Evolutionary conservation across 2,329 filamentous ascomycete species (phyloP), one percentile per base, ranked within the genome.

Genomic region (Apiospora saccharicola): DNA sequence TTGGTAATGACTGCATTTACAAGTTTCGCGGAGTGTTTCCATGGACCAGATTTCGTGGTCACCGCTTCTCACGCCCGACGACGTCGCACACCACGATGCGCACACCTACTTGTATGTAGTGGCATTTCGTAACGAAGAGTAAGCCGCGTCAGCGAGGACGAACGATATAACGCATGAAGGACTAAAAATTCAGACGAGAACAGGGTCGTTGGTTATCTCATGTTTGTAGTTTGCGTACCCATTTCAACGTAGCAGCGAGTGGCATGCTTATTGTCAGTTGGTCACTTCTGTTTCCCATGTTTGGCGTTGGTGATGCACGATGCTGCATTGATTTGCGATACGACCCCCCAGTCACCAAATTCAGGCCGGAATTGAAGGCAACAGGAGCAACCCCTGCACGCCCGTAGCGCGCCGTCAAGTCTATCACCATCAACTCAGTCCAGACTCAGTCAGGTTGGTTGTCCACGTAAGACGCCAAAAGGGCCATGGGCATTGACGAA

Each of bases 381-480:
- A 30, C 26, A 30, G 26, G 26, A 30, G 26, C 4, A 30, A 30
- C 26, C 24, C 51, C 26, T 34, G 26, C 51, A 30, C 14, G 51
- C 51, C 51, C 51, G 51, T 14, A 53, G 51, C 26, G 6, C 24
- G 53, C 57, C 30, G 19, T 13, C 57, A n/a, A 22, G 57, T 13
- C 4, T 34, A 16, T 41, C 30, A 41, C 3, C 57, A 41, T 12
- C 46, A 37, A 6, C 2, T 8, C n/a, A 12, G 30, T 30, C 26
- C 26, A 30, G 26, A 30, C 26, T 30, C 26, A 30, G 26, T 30
- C 26, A 30, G 26, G 26, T n/a, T n/a, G 57, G 57, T 41, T 4
- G 57, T 64, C 34, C 57, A 64, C 57, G 57, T 64, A 41, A 64
- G 34, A 41, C 57, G 53, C 53, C 30, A n/a, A 61, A 61, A 37